Conservation (phyloP, 441 rosid species). For the Euphorbia corollata region DNA sequence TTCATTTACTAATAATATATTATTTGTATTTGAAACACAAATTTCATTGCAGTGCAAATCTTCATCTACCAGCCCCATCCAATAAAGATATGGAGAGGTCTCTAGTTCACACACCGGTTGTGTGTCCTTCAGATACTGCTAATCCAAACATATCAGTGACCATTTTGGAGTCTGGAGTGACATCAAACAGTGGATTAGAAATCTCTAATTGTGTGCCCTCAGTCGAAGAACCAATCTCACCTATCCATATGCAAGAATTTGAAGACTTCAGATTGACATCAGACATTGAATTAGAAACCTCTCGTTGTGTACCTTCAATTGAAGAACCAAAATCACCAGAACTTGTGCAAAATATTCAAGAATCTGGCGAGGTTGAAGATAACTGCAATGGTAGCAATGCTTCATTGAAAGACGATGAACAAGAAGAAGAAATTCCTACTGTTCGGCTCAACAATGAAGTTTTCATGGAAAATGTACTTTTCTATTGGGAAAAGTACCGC, state of each 20-base stretch:
- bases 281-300: no score
- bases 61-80: constrained; percentile 9
- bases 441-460: constrained; percentile 30
- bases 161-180: neutral
- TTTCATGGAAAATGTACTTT: constrained; percentile 28
- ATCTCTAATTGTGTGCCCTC: constrained; percentile 21
- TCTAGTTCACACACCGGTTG: constrained; percentile 11
- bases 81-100: constrained; percentile 24
- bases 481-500: constrained; percentile 21
- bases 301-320: constrained; percentile 18
- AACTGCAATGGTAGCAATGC: neutral
- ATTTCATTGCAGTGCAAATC: constrained; percentile 13
- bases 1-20: no score
- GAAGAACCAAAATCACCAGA: constrained; percentile 36
- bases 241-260: no score
- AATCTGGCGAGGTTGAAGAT: constrained; percentile 14
- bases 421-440: constrained; percentile 30
- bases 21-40: neutral
- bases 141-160: neutral
- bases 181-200: neutral
- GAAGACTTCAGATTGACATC: no score
- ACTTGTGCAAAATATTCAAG: constrained; percentile 28
- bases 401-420: neutral
- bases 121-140: neutral
- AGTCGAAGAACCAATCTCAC: no score